phyloP scores from a whole-genome alignment of 345 rosid species.

The Aegle marmelos region DNA sequence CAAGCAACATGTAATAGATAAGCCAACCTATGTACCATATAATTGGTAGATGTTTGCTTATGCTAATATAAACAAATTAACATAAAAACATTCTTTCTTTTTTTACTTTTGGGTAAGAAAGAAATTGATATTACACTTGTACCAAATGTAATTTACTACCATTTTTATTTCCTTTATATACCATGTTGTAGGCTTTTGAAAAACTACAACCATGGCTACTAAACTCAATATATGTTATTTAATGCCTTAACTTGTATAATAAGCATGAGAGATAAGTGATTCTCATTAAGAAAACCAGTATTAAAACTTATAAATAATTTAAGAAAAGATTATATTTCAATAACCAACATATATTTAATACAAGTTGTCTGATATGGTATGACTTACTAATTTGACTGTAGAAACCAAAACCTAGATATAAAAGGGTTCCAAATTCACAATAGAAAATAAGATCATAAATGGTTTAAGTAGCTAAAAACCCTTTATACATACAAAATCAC shows the following conservation, averaged over 20 bases:
- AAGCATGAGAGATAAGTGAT: neutral
- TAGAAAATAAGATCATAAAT: neutral
- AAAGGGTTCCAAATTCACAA: neutral
- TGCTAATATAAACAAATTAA: neutral
- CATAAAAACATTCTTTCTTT: no score
- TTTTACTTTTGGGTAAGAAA: no score
- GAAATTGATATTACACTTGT: neutral
- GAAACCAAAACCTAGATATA: neutral
- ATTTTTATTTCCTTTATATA: neutral
- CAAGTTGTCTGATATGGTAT: neutral
- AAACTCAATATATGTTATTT: neutral
- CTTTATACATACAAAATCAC: neutral
- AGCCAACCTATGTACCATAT: neutral
- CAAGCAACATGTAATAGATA: neutral
- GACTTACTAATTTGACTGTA: neutral
- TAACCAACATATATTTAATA: neutral
- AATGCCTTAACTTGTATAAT: neutral
- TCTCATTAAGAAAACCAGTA: neutral
- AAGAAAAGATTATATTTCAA: neutral
- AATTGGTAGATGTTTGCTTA: neutral
- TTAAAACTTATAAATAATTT: neutral
- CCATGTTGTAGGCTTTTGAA: neutral
- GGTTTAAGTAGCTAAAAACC: neutral
- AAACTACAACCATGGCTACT: neutral
- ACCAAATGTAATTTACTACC: neutral